Conservation (phyloP, 345 rosid species). For the Iberis pinnata region DNA sequence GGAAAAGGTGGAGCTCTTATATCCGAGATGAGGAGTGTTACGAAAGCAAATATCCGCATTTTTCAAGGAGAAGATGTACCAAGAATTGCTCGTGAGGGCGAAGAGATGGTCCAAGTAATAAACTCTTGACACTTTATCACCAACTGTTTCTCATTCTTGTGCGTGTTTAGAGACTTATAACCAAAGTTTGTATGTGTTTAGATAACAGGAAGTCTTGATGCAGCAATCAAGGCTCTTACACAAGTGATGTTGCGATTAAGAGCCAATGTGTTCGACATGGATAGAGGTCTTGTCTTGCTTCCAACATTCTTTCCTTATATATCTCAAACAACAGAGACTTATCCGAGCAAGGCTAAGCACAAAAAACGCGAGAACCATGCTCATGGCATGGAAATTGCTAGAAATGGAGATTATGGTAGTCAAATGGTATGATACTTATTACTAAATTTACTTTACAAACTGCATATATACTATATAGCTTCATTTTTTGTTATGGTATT, state of each 20-base stretch:
- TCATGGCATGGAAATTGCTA: constrained; percentile 32
- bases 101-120: constrained; percentile 65
- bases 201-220: constrained; percentile 68
- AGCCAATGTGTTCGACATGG: constrained; percentile 61
- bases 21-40: constrained; percentile 60
- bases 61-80: constrained; percentile 52
- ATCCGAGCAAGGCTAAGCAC: constrained; percentile 38
- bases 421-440: constrained; percentile 36
- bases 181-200: constrained; percentile 18
- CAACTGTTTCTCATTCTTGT: too few species aligned
- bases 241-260: constrained; percentile 54
- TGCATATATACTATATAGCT: neutral
- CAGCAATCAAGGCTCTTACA: constrained; percentile 59
- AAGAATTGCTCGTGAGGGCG: constrained; percentile 53
- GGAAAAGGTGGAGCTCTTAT: constrained; percentile 71
- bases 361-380: constrained; percentile 41
- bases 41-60: constrained; percentile 53
- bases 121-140: too few species aligned
- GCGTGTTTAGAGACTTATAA: too few species aligned
- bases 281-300: constrained; percentile 44
- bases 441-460: neutral
- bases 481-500: neutral
- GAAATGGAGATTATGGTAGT: constrained; percentile 38
- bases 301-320: constrained; percentile 56
- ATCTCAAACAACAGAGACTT: constrained; percentile 37